Base-by-base conservation (phyloP, 2,329 filamentous ascomycete species). In the Sarocladium kiliense region DNA sequence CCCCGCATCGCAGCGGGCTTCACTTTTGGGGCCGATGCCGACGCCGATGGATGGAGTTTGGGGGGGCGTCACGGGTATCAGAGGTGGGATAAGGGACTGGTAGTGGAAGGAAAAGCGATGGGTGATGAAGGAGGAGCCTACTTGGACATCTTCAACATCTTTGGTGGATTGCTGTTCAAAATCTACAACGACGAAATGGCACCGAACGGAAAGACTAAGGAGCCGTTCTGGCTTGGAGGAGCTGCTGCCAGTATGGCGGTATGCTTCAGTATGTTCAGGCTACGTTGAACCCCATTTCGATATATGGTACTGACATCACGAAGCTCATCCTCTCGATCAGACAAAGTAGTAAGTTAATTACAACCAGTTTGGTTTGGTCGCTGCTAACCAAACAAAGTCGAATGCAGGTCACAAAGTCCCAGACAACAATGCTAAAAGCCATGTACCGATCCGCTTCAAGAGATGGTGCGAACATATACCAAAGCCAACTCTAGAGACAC, bases 171-270 rank as follows among this genome's bases (percentile, higher is more conserved):
- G 6, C 36, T 39, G 9, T 39, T n/a, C 18, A 11, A 14, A 44
- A 14, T 21, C 19, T 6, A 21, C 39, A 18, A 23, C 16, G 23
- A 45, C 18, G 11, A 51, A 6, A 51, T 51, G 47, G 47, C 47
- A 36, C 37, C 51, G 11, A 27, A 32, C 16, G 14, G n/a, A 3
- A 61, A 69, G 61, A 44, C 70, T 30, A 72, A 71, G 55, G 71
- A 76, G 61, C 72, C 74, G 2, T 72, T 74, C 54, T 76, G 74
- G 74, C 67, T 75, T 14, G 74, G 74, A 14, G 73, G 73, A 53
- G 72, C 73, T 3, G 71, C 74, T 3, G 74, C 74, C 7, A 74
- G 71, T 9, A 73, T 75, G 68, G 73, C 73, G 23, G 73, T 74
- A 19, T 75, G 73, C 63, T 75, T 75, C 57, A 76, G 73, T 74